Percentiles rank a stretch among this genome's conserved stretches.
Conservation (phyloP, 2,329 filamentous ascomycete species). For the Gaeumannomyces tritici region DNA sequence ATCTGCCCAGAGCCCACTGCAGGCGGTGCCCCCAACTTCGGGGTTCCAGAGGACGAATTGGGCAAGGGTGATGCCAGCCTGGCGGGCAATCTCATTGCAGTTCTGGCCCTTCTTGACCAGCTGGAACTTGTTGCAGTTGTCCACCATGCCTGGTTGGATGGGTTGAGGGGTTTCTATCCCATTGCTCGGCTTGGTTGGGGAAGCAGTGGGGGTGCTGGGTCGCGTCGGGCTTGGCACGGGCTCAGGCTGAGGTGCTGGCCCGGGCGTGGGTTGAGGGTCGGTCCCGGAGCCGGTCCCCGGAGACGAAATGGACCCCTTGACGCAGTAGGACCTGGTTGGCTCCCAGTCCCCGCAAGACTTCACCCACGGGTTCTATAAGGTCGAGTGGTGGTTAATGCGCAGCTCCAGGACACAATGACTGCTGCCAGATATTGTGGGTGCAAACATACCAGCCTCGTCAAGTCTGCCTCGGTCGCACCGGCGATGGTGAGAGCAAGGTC, state of each 20-base stretch:
- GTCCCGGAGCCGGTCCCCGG: neutral
- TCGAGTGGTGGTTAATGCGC: neutral
- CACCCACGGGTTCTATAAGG: neutral
- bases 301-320: constrained; percentile 1
- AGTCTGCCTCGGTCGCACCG: neutral
- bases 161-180: constrained; percentile 1
- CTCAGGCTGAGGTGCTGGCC: no score
- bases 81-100: no score
- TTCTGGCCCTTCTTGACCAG: neutral
- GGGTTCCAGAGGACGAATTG: no score
- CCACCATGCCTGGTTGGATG: constrained; percentile 2
- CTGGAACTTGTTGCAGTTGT: constrained; percentile 5
- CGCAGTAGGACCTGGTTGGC: constrained; percentile 6
- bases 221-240: neutral
- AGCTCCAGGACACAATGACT: no score
- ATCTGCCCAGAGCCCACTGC: no score
- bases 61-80: no score
- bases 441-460: constrained; percentile 1
- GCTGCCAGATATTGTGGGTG: neutral
- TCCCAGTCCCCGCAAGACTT: constrained; percentile 5
- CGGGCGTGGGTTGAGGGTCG: neutral
- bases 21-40: no score
- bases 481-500: constrained; percentile 5
- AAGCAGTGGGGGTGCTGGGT: neutral
- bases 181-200: neutral